A percentile compares a stretch with the other conserved stretches of the same genome.
These are phyloP conservation scores for Brachypodium distachyon DNA, from an alignment of 202 grass and related monocot species.

Conservation along the genomic window DNA sequence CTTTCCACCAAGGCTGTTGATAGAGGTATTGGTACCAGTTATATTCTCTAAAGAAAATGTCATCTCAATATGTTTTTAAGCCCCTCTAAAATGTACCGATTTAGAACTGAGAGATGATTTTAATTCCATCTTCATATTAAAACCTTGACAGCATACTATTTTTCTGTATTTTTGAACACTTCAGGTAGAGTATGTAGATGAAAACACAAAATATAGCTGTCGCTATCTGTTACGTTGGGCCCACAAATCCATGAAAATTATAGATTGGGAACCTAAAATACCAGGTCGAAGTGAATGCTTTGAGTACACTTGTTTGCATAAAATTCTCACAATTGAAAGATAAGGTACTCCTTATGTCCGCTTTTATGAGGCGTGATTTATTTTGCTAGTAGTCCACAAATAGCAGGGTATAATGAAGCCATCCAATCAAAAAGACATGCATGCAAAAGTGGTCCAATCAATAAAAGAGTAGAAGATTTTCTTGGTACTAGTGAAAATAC, in stretches of 20 bases:
- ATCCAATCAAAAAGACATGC: too few species aligned
- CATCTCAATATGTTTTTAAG: background rate
- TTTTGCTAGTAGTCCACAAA: too few species aligned
- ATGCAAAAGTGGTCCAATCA: too few species aligned
- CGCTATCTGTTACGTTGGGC: background rate
- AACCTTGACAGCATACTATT: background rate
- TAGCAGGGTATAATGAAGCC: too few species aligned
- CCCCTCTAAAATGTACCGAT: background rate
- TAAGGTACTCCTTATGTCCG: too few species aligned
- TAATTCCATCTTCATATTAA: background rate
- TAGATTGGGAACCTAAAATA: background rate
- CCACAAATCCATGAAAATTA: background rate
- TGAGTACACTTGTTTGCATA: background rate
- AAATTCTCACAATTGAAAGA: background rate
- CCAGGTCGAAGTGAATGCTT: background rate
- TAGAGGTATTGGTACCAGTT: constrained; percentile 35
- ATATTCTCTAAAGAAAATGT: background rate
- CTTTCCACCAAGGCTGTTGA: constrained; percentile 32
- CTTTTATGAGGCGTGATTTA: too few species aligned
- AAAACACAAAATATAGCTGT: background rate
- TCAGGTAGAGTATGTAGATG: background rate
- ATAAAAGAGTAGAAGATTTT: too few species aligned
- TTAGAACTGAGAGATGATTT: background rate
- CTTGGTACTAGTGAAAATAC: too few species aligned
- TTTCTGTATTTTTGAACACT: background rate